These are phyloP conservation scores for Fusarium denticulatum DNA, from an alignment of 2,329 filamentous ascomycete species.

Conservation along the genomic window DNA sequence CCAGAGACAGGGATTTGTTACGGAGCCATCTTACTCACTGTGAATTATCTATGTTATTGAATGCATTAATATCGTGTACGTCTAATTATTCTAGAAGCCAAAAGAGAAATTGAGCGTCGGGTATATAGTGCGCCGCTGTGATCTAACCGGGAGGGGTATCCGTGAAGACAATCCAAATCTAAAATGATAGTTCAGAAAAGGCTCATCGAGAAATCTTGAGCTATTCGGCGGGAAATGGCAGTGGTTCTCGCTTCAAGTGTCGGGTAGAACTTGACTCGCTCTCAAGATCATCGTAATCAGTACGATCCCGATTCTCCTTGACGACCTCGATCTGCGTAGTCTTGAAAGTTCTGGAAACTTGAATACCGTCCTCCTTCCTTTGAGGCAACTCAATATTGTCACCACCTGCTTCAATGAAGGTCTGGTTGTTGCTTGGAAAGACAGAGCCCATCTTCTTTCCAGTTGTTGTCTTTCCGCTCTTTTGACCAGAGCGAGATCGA, in stretches of 20 bases:
- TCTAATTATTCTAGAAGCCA: neutral
- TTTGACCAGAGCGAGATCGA: constrained; percentile 28
- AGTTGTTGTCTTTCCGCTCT: constrained; percentile 27
- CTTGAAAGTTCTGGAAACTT: constrained; percentile 42
- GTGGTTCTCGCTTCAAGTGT: constrained; percentile 35
- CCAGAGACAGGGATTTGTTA: neutral
- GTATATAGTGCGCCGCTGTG: neutral
- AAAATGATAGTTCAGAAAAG: neutral
- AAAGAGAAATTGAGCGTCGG: neutral
- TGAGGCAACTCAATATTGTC: constrained; percentile 35
- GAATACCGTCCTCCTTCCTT: constrained; percentile 27
- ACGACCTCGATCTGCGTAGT: constrained; percentile 35
- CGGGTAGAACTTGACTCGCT: constrained; percentile 43
- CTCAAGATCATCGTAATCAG: constrained; percentile 38
- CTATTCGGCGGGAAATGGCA: constrained; percentile 22
- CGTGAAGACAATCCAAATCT: neutral
- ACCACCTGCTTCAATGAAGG: constrained; percentile 32
- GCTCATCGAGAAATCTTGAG: neutral
- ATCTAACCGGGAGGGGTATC: neutral
- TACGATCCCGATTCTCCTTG: constrained; percentile 21
- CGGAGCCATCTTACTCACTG: neutral
- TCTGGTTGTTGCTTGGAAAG: constrained; percentile 36
- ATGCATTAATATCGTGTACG: neutral
- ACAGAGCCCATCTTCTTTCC: constrained; percentile 29
- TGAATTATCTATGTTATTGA: neutral